Base-by-base conservation (phyloP, 2,329 filamentous ascomycete species). In the Sporothrix euskadiensis region DNA sequence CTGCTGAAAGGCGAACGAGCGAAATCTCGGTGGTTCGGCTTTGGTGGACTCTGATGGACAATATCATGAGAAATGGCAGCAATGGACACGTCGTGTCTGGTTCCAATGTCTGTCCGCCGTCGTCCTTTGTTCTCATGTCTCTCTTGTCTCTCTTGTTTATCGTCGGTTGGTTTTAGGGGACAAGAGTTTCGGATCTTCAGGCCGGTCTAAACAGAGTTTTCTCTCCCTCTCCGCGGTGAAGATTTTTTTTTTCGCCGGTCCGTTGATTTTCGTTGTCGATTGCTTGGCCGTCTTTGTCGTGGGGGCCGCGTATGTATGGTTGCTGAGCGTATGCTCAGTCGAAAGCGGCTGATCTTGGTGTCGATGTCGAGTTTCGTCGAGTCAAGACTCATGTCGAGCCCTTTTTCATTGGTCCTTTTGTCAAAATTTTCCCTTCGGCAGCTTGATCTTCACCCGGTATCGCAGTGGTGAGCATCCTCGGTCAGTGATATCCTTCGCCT, bases 1-100 rank as follows among this genome's bases (percentile, higher is more conserved):
- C 39, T 47, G 39, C 61, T 39, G 9, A 44, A n/a, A 30, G 39
- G 61, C 61, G 39, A 47, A 66, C 3, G 5, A 30, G 61, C 61
- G 35, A 66, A 66, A 47, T 30, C 22, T 66, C 61, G 39, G 61
- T 30, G 9, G 61, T 66, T 30, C 61, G 61, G 61, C 61, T 66
- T 59, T 47, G 39, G 1, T 8, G 14, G n/a, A 30, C 22, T 30
- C 47, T 1, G 1, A 49, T 49, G 44, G 44, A 3, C 44, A 49
- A 49, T 49, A 49, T 49, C 14, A 49, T 49, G 52, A 12, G 52
- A 56, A 26, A 22, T 56, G 52, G 61, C 8, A 30, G 44, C 61
- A 22, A 66, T 30, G 22, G 19, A 47, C 39, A 47, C 19, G 10
- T 22, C 59, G n/a, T 65, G 39, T 19, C 14, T 30, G 57, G 22